A percentile compares a stretch with the other conserved stretches of the same genome.
These are phyloP conservation scores for Plasmodium inui DNA, from an alignment of 169 alveolate species.

Conservation along the genomic window DNA sequence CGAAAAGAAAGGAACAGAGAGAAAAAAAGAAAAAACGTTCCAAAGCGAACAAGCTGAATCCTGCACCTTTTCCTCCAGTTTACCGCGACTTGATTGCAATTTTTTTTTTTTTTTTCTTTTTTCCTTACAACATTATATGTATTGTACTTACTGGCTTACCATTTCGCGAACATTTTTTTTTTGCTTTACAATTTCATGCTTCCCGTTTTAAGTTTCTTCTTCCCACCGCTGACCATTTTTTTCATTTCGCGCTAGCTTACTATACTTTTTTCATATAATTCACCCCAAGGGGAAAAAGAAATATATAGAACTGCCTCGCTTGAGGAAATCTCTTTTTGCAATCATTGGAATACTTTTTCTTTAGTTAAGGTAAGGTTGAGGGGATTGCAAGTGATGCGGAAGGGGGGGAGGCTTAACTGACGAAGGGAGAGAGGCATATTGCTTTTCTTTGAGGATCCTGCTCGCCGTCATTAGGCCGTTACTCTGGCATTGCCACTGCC, in stretches of 20 bases:
- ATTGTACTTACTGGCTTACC: neutral
- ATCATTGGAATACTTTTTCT: neutral
- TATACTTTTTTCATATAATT: too few species aligned
- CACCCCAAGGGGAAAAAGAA: neutral
- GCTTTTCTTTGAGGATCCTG: too few species aligned
- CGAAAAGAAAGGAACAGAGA: too few species aligned
- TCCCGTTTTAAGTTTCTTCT: neutral
- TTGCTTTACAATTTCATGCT: neutral
- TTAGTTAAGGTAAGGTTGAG: neutral
- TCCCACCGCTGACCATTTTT: neutral
- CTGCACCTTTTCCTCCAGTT: neutral
- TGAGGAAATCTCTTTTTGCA: neutral
- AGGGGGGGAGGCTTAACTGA: too few species aligned
- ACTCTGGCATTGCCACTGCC: too few species aligned
- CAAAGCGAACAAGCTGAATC: neutral
- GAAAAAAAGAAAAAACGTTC: neutral
- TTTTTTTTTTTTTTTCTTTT: too few species aligned
- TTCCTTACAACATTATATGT: neutral
- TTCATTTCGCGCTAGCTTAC: neutral
- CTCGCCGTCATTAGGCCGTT: too few species aligned
- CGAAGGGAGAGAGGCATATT: too few species aligned
- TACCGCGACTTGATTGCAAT: neutral
- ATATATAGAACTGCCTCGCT: neutral
- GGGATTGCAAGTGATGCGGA: neutral
- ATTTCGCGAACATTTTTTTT: neutral